Conservation (phyloP, 2,329 filamentous ascomycete genomes). For the Mycosphaerella arachidis region DNA sequence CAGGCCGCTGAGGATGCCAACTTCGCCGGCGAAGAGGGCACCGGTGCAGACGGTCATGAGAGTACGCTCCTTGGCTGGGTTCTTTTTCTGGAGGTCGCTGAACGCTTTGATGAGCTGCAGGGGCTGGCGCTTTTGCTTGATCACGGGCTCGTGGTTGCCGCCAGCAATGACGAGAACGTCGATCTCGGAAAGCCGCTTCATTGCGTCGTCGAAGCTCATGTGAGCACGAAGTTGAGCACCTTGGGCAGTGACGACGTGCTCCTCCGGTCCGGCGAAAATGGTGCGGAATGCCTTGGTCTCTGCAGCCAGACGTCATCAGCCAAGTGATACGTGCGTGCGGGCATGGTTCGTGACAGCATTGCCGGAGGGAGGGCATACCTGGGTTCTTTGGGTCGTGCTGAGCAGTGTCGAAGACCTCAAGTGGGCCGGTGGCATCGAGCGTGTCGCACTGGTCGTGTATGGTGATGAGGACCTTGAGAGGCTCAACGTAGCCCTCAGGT, state of each 20-base stretch:
- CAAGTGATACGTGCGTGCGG: not conserved
- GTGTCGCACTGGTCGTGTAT: conserved; percentile 18
- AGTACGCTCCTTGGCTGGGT: conserved; percentile 74
- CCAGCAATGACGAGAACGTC: conserved; percentile 76
- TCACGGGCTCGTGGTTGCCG: conserved; percentile 59
- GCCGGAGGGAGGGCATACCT: conserved; percentile 34
- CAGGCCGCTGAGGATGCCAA: conserved; percentile 72
- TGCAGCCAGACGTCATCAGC: conserved; percentile 24
- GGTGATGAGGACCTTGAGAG: conserved; percentile 58
- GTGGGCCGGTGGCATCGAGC: conserved; percentile 50
- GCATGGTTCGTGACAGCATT: not conserved
- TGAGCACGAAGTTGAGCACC: conserved; percentile 69
- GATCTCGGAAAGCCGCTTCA: conserved; percentile 67
- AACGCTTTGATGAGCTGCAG: conserved; percentile 70
- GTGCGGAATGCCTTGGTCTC: conserved; percentile 52
- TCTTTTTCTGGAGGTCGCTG: conserved; percentile 72
- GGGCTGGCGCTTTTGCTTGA: conserved; percentile 65
- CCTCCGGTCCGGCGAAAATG: conserved; percentile 46
- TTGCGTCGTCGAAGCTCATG: conserved; percentile 72
- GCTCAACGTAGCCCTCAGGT: conserved; percentile 36
- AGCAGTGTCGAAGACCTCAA: conserved; percentile 54
- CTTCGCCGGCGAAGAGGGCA: conserved; percentile 69
- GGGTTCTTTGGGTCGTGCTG: conserved; percentile 52
- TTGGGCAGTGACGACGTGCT: conserved; percentile 51
- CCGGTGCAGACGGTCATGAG: conserved; percentile 77